Evolutionary conservation across 208 protist species (phyloP).

Genomic region (Trichomonas gallinae): DNA sequence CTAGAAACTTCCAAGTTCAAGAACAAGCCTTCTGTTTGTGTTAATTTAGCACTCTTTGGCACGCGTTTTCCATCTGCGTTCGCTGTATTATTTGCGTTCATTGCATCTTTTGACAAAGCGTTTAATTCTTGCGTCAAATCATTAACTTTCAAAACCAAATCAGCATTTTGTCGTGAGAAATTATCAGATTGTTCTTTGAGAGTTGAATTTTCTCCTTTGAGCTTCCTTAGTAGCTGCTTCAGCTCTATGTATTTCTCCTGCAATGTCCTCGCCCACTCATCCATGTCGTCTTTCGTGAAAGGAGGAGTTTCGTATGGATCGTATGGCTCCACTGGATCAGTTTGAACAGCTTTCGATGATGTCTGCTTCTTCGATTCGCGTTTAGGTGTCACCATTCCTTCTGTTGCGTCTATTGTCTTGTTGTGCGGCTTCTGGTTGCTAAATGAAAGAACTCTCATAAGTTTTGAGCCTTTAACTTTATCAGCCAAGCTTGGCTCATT

Average conservation of each 20-base stretch:
- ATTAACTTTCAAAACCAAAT: not conserved
- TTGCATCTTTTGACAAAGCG: not conserved
- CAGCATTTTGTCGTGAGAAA: not conserved
- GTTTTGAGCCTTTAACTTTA: not conserved
- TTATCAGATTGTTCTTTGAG: not conserved
- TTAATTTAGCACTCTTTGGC: not conserved
- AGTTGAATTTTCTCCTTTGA: not conserved
- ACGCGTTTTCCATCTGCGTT: not conserved
- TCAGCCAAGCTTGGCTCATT: not conserved
- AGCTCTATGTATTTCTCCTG: not conserved
- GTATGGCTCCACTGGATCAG: not conserved
- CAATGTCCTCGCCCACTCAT: not conserved
- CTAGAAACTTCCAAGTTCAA: not conserved
- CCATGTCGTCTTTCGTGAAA: not conserved
- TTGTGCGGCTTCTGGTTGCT: not conserved
- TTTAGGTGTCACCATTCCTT: not conserved
- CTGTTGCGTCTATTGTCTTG: not conserved
- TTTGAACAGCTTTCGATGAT: not conserved
- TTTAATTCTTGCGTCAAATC: not conserved
- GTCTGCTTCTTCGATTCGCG: not conserved
- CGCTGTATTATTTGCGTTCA: not conserved
- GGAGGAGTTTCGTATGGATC: not conserved
- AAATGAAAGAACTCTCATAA: not conserved
- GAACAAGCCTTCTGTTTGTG: not conserved
- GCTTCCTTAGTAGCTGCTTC: not conserved